These are phyloP conservation scores for Colletotrichum godetiae DNA, from an alignment of 2,329 filamentous ascomycete genomes.

Conservation along the genomic window DNA sequence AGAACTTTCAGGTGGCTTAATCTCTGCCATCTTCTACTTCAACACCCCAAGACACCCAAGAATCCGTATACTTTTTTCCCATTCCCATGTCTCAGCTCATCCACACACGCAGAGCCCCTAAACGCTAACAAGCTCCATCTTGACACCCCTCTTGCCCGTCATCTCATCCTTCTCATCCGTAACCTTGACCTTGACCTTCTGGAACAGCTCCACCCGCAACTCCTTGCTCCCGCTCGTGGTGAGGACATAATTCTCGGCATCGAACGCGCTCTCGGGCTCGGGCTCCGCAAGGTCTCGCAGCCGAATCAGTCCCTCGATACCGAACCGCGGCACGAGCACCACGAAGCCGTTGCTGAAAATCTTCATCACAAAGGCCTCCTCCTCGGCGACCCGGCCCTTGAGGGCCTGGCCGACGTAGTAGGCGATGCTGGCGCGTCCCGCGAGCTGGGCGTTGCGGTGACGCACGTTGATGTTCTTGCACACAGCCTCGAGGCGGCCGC, in stretches of 20 bases:
- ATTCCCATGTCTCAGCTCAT: neutral
- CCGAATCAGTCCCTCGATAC: conserved; percentile 91
- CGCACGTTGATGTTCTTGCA: conserved; percentile 99
- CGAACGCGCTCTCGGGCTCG: conserved; percentile 84
- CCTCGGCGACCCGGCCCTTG: conserved; percentile 79
- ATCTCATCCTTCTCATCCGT: conserved; percentile 93
- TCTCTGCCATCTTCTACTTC: neutral
- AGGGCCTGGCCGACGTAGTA: conserved; percentile 98
- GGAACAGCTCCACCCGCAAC: conserved; percentile 83
- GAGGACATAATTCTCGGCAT: conserved; percentile 86
- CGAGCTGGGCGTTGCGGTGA: conserved; percentile 96
- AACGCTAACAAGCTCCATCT: conserved; percentile 71
- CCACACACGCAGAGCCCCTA: neutral
- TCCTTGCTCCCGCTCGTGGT: conserved; percentile 66
- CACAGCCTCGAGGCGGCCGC: conserved; percentile 87
- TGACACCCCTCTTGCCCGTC: conserved; percentile 94
- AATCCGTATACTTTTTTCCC: neutral
- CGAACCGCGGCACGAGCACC: conserved; percentile 94
- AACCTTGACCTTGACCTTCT: conserved; percentile 89
- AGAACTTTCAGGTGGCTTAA: neutral
- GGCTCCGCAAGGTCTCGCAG: conserved; percentile 83
- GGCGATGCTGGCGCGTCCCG: conserved; percentile 91
- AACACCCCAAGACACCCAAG: neutral
- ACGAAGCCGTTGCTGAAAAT: conserved; percentile 98
- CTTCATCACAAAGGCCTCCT: conserved; percentile 96